Conservation (phyloP, 2,329 filamentous ascomycete species). For the Paramyrothecium sp. region DNA sequence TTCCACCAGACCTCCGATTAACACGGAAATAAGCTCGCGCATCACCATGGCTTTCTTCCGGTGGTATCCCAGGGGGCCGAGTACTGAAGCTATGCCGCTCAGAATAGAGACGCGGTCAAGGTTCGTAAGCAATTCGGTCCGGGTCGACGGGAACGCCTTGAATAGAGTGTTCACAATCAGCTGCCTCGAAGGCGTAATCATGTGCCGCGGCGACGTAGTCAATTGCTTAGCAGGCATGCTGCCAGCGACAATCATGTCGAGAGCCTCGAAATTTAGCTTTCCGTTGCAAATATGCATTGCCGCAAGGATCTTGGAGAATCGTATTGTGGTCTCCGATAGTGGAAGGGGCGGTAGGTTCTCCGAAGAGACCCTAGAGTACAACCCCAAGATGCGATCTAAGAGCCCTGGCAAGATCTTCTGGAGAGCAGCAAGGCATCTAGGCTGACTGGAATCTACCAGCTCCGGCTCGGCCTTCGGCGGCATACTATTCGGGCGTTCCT, state of each 20-base stretch:
- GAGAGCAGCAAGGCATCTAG: constrained; percentile 53
- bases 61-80: constrained; percentile 75
- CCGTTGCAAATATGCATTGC: constrained; percentile 66
- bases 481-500: constrained; percentile 41
- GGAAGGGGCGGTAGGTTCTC: constrained; percentile 71
- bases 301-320: constrained; percentile 69
- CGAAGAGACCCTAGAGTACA: constrained; percentile 69
- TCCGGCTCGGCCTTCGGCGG: constrained; percentile 23
- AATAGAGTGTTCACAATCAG: constrained; percentile 66
- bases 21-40: constrained; percentile 77
- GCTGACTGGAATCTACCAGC: constrained; percentile 39
- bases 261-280: constrained; percentile 55
- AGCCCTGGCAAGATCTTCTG: constrained; percentile 68
- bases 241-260: constrained; percentile 66
- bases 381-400: constrained; percentile 68
- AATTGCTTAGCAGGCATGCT: constrained; percentile 49
- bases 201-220: constrained; percentile 54
- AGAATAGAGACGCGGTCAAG: constrained; percentile 78
- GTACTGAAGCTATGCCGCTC: constrained; percentile 82
- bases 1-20: constrained; percentile 84
- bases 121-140: constrained; percentile 66
- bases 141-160: constrained; percentile 67
- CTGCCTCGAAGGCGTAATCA: constrained; percentile 55
- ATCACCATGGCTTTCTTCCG: constrained; percentile 91
- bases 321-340: constrained; percentile 70